These are phyloP conservation scores for Acer yangbiense DNA, from an alignment of 345 rosid genomes.

Conservation along the genomic window DNA sequence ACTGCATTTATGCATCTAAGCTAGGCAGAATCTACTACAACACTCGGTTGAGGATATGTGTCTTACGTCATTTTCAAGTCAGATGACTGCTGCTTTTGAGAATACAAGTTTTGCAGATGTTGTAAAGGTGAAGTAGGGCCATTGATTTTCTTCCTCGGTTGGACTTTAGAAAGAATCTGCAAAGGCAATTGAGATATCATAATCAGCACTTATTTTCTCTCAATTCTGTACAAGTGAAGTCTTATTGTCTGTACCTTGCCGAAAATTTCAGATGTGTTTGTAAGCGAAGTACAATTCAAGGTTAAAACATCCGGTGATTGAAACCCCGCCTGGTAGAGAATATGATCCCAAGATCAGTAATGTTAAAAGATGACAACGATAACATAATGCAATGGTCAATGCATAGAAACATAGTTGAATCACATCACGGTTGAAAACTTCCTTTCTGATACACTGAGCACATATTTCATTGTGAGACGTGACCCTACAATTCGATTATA, in stretches of 20 bases:
- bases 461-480: too few relatives aligned
- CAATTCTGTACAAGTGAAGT: background rate
- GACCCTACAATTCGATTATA: too few relatives aligned
- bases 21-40: background rate
- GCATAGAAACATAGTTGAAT: too few relatives aligned
- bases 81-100: constrained; percentile 48
- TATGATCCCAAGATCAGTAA: constrained; percentile 1
- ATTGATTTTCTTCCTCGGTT: constrained; percentile 37
- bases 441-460: too few relatives aligned
- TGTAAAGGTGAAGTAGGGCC: constrained; percentile 55
- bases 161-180: constrained; percentile 55
- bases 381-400: background rate
- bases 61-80: constrained; percentile 74
- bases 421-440: background rate
- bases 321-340: constrained; percentile 47
- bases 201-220: constrained; percentile 17
- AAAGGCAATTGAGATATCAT: constrained; percentile 23
- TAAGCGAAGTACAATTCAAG: constrained; percentile 71
- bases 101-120: constrained; percentile 62
- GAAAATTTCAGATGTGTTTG: constrained; percentile 70
- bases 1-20: background rate
- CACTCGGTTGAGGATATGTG: background rate
- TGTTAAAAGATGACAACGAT: background rate
- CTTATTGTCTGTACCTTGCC: constrained; percentile 52
- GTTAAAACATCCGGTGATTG: constrained; percentile 56